phyloP scores from a whole-genome alignment of 495 filamentous ascomycete genomes.

The Lophium mytilinum region DNA sequence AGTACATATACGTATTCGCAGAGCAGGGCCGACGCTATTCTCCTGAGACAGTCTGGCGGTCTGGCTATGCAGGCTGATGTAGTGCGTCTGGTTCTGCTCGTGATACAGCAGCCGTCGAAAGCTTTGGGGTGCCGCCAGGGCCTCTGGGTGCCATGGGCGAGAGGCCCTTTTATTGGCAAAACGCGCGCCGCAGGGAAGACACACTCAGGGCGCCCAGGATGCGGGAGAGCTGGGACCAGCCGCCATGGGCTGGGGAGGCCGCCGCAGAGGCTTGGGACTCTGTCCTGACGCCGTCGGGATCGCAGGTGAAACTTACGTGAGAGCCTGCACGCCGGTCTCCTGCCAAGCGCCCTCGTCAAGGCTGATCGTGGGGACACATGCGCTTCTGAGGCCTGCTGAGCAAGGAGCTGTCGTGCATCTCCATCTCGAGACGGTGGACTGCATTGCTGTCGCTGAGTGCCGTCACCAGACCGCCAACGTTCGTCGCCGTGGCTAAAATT shows the following conservation, averaged over 20 bases:
- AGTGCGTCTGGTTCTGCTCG: background rate
- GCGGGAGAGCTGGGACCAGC: constrained; percentile 11
- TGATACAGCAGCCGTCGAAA: background rate
- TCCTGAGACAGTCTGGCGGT: background rate
- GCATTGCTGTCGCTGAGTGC: too few relatives aligned
- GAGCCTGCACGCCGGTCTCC: background rate
- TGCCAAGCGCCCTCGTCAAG: background rate
- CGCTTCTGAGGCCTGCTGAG: too few relatives aligned
- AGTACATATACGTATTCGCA: background rate
- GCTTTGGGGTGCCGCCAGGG: background rate
- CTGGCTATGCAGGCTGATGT: background rate
- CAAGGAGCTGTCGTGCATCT: too few relatives aligned
- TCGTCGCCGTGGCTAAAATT: too few relatives aligned
- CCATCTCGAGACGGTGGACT: too few relatives aligned
- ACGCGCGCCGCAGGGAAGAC: constrained; percentile 2
- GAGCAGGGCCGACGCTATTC: background rate
- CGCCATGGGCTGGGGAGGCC: constrained; percentile 8
- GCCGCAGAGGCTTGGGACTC: background rate
- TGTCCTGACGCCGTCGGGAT: constrained; percentile 12
- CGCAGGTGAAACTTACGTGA: constrained; percentile 2
- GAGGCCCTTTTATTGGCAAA: background rate
- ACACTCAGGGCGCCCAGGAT: constrained; percentile 11
- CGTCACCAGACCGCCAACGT: too few relatives aligned
- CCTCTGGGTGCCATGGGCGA: background rate
- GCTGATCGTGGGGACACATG: too few relatives aligned